Evolutionary conservation across 257 asterid genomes (phyloP).

Genomic region (Solanum sejunctum): DNA sequence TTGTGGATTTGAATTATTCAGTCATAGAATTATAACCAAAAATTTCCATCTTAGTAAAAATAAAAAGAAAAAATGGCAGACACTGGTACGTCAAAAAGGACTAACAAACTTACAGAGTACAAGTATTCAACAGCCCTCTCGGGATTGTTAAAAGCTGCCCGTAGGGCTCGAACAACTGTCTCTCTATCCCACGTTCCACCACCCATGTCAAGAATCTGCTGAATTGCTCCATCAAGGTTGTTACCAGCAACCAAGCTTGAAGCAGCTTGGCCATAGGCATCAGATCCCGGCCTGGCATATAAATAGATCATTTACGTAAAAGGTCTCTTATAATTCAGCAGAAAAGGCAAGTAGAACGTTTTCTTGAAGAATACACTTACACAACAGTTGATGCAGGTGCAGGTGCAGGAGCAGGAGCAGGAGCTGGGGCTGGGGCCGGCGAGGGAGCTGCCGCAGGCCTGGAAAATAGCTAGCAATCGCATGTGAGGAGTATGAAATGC

Average conservation of each 20-base stretch:
- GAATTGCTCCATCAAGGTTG: constrained; percentile 58
- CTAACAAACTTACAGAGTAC: constrained; percentile 48
- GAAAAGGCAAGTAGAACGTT: background rate
- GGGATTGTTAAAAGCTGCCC: constrained; percentile 81
- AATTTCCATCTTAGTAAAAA: background rate
- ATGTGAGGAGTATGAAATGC: background rate
- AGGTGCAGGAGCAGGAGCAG: background rate
- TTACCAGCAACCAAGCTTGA: constrained; percentile 62
- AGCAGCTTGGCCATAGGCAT: constrained; percentile 58
- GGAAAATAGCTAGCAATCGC: background rate
- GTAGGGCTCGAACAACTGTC: constrained; percentile 72
- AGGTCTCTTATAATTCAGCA: background rate
- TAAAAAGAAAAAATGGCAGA: background rate
- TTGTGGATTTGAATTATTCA: background rate
- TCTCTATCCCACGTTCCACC: constrained; percentile 90
- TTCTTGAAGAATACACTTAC: constrained; percentile 8
- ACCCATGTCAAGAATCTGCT: constrained; percentile 84
- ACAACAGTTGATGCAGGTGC: constrained; percentile 3
- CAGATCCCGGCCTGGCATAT: constrained; percentile 28
- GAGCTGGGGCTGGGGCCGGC: background rate
- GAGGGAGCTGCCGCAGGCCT: background rate
- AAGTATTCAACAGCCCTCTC: constrained; percentile 90
- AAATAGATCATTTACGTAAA: background rate
- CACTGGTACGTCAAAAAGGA: background rate
- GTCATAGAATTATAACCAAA: background rate